Base-by-base conservation (phyloP, 768 basidiomycete species). In the Hypholoma sublateritium region DNA sequence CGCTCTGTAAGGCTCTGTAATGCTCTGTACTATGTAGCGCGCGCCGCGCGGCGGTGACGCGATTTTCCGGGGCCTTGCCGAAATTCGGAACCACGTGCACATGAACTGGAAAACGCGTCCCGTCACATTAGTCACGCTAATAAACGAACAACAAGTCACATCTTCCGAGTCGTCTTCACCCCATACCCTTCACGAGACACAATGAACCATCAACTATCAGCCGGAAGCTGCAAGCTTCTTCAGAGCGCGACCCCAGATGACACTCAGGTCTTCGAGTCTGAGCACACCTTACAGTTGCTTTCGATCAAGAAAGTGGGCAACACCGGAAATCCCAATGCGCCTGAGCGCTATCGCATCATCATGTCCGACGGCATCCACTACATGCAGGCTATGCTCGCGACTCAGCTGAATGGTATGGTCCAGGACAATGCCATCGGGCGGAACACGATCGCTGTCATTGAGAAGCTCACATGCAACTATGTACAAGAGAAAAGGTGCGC, bases 361-460 rank as follows among this genome's bases (percentile, higher is more conserved):
- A 76, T 98, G 39, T 96, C 94, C 0, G 96, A 98, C 72, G 95
- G 96, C 39, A 77, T 79, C 17, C 74, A 90, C 62, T 97, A 91
- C 69, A 78, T 90, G 47, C 97, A 98, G 70, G 87, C 91, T 22
- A 98, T 99, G 97, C 79, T 98, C 34, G 92, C 95, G 4, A 98
- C 95, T 0, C 90, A 93, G 66, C 81, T 95, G 44, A 98, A 98
- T 65, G 59, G 76, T 6, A 73, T 93, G 61, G 86, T 95, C 13
- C 80, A 87, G 14, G 77, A 84, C 0, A 82, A 85, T 5, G 66
- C 74, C 0, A 76, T 98, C 34, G 71, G 73, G 36, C 91, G 87
- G 66, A 77, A 90, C 66, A 78, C 84, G 1, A 72, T 98, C 19
- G 82, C 88, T 37, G 77, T 82, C 41, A 73, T 97, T 35, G 85